Base-by-base conservation (phyloP, 805 yeast genomes). In the Ogataea saltuana region DNA sequence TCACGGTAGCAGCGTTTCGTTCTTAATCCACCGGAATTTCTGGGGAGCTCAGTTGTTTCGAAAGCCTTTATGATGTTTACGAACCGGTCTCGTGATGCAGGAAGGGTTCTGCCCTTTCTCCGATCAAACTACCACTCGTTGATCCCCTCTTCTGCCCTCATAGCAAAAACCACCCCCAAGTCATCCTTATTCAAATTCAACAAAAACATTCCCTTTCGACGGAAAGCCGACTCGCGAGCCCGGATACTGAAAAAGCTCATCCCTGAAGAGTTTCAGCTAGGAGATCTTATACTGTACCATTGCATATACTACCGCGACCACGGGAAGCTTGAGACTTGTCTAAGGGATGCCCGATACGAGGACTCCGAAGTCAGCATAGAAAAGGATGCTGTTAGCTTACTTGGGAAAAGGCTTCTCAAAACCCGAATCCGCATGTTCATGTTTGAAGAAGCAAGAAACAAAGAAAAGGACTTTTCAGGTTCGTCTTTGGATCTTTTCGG, bases 221-320 rank as follows among this genome's bases (percentile, higher is more conserved):
- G 55, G 22, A 51, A 42, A 21, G 55, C 57, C 4, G 55, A 55
- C 19, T 48, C 61, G 3, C 41, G 63, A 34, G 46, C 56, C 2
- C 38, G 50, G 3, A 49, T 59, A 13, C 33, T 62, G 4, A 45
- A 46, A 19, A 36, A 38, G 18, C 45, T 61, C 11, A 28, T 61
- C 17, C 65, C 67, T 1, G 28, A 39, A 8, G 53, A 52, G 23
- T 61, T 45, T 30, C 35, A 41, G 33, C 41, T 62, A 9, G 46
- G 46, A 6, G 53, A 54, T 21, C 34, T 42, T 16, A 13, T 59
- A 15, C 34, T 59, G 6, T 56, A 53, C 21, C 46, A 51, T 11
- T 54, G 60, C 28, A 26, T 59, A 2, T 60, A 60, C 41, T 43
- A 33, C n/a, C 41, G 46, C 15, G 41, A 48, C 6, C 16, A 35